Conservation (phyloP, 163 green algal genomes). For the Trebouxiophyceae sp. region DNA sequence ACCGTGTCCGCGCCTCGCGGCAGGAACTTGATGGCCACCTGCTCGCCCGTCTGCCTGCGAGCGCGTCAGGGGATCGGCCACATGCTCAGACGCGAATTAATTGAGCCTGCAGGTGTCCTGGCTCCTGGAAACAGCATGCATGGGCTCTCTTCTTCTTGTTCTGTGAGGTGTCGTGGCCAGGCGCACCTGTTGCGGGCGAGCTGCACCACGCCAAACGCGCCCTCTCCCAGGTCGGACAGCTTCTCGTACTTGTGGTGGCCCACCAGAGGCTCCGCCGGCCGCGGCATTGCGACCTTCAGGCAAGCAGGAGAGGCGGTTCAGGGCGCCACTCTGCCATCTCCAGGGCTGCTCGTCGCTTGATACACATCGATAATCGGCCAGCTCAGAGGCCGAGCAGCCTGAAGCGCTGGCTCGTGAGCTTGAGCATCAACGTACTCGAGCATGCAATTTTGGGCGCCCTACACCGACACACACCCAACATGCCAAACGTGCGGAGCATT, state of each 20-base stretch:
- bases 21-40: constrained; percentile 2
- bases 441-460: too few species aligned
- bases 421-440: too few species aligned
- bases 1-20: not conserved
- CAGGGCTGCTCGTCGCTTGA: too few species aligned
- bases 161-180: not conserved
- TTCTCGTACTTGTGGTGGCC: constrained; percentile 10
- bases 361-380: too few species aligned
- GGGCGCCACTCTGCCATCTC: too few species aligned
- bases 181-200: constrained; percentile 5
- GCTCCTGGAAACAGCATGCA: not conserved
- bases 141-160: not conserved
- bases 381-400: too few species aligned
- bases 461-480: too few species aligned
- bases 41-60: not conserved
- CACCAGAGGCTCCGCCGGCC: not conserved
- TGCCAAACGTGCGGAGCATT: too few species aligned
- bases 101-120: not conserved
- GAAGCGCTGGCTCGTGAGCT: too few species aligned
- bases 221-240: constrained; percentile 3
- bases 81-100: not conserved
- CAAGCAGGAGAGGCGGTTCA: too few species aligned
- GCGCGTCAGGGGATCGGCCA: not conserved
- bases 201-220: constrained; percentile 14
- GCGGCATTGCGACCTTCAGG: too few species aligned